A percentile compares a stretch with the other conserved stretches of the same genome.
These are phyloP conservation scores for Pugionium dolabratum DNA, from an alignment of 345 rosid species.

Conservation along the genomic window DNA sequence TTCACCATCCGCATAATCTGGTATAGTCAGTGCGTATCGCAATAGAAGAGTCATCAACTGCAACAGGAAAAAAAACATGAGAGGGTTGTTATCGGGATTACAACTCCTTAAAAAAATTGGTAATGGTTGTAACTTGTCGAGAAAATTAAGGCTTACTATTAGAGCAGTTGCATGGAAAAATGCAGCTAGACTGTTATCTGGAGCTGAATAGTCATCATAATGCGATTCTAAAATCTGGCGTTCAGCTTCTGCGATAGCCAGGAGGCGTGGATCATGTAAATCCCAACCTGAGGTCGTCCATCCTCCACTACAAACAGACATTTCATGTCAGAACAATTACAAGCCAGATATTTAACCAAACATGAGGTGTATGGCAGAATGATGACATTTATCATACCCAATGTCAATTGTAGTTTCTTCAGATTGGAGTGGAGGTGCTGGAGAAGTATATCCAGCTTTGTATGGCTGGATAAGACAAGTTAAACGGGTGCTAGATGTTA, in stretches of 20 bases:
- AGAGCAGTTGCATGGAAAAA: conserved; percentile 92
- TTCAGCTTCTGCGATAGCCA: conserved; percentile 93
- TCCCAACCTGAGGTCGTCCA: conserved; percentile 92
- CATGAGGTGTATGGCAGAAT: background rate
- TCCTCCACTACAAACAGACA: conserved; percentile 60
- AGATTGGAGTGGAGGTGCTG: conserved; percentile 52
- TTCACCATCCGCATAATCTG: conserved; percentile 67
- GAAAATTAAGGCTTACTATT: conserved; percentile 52
- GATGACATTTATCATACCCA: conserved; percentile 53
- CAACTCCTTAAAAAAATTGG: background rate
- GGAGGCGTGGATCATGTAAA: conserved; percentile 76
- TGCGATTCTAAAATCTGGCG: conserved; percentile 82
- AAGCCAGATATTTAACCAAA: conserved; percentile 1
- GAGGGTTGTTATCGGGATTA: background rate
- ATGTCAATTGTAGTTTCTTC: conserved; percentile 84
- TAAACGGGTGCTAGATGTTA: conserved; percentile 22
- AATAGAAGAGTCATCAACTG: conserved; percentile 86
- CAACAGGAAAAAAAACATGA: conserved; percentile 25
- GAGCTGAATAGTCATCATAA: conserved; percentile 77
- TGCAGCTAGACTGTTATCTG: conserved; percentile 82
- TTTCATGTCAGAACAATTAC: background rate
- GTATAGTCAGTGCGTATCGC: conserved; percentile 69
- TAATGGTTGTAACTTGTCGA: background rate
- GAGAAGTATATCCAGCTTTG: conserved; percentile 82
- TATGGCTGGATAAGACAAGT: conserved; percentile 56